These are phyloP conservation scores for Tilletia horrida DNA, from an alignment of 1,284 basidiomycete species.

Conservation along the genomic window DNA sequence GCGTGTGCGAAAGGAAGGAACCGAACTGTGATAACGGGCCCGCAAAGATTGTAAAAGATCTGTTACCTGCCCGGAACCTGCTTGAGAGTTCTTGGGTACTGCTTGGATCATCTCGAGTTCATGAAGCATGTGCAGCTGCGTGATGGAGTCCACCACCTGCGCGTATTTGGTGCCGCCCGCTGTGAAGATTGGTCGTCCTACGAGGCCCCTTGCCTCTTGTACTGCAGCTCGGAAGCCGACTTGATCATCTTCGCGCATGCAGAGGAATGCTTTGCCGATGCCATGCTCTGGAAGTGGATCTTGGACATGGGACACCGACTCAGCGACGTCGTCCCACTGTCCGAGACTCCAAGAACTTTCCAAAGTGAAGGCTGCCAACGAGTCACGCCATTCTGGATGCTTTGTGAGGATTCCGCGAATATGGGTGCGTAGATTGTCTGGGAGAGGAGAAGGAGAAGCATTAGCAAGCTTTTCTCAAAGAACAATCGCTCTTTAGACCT, in stretches of 20 bases:
- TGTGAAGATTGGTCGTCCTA: constrained; percentile 78
- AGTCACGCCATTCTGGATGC: constrained; percentile 78
- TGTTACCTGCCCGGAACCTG: constrained; percentile 19
- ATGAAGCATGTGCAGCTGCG: constrained; percentile 82
- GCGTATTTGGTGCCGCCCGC: constrained; percentile 72
- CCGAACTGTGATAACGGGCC: constrained; percentile 70
- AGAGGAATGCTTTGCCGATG: constrained; percentile 76
- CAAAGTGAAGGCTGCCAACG: constrained; percentile 77
- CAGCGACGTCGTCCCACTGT: constrained; percentile 69
- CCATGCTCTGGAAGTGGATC: constrained; percentile 64
- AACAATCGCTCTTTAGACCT: constrained; percentile 24
- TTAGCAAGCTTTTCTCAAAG: background rate
- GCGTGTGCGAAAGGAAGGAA: constrained; percentile 85
- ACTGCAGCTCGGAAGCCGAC: constrained; percentile 57
- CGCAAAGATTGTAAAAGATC: constrained; percentile 57
- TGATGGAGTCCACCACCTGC: constrained; percentile 77
- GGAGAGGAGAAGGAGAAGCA: background rate
- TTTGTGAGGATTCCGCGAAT: constrained; percentile 82
- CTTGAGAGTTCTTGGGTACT: constrained; percentile 27
- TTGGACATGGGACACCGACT: constrained; percentile 57
- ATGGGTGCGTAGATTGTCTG: constrained; percentile 88
- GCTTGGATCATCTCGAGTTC: constrained; percentile 73
- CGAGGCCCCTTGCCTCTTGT: constrained; percentile 67
- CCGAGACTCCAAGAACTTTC: constrained; percentile 95
- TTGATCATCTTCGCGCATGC: constrained; percentile 65